Base-by-base conservation (phyloP, 352 stramenopile genomes). In the Phytophthora lateralis region DNA sequence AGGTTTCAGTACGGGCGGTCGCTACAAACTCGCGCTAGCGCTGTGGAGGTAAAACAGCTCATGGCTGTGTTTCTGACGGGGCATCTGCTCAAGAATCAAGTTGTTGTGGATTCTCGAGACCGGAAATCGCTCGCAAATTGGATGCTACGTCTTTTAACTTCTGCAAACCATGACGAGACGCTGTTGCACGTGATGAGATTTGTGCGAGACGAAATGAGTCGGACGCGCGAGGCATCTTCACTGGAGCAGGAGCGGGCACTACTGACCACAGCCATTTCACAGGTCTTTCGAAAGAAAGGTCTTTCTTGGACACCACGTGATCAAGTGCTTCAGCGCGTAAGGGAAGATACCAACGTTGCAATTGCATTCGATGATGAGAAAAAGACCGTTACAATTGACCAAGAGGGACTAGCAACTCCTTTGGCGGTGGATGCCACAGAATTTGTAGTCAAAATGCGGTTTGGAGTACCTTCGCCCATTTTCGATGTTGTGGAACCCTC, bases 51-150 rank as follows among this genome's bases (percentile, higher is more conserved):
- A 24, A 90, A 90, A 47, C 84, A 91, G 43, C 78, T 93, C 20
- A 90, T 91, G 76, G 84, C 84, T 12, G 78, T 93, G 10, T 90
- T 93, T 53, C 69, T 93, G 2, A 76, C 84, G 7, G 77, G 80
- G 0, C 75, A 93, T 52, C 47, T 93, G 50, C 66, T 93, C 5
- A 75, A 78, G 58, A 80, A 77, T 20, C 65, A 80, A 18, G 67
- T 80, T 24, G 60, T 82, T 2, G 69, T 82, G 8, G 82, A 93
- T 42, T 66, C 63, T 39, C 62, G 71, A 15, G 82, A 93, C 30
- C 82, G 80, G 12, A 82, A 85, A 18, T 88, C 79, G 1, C 44
- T 91, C 7, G 67, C 84, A 11, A 78, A 70, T 27, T 91, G 82
- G 84, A 75, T 93, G 35, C 61, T 89, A 5, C 85, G 84, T 34